Evolutionary conservation across 306 rosid species (phyloP).

Genomic region (peach (Prunus persica)): DNA sequence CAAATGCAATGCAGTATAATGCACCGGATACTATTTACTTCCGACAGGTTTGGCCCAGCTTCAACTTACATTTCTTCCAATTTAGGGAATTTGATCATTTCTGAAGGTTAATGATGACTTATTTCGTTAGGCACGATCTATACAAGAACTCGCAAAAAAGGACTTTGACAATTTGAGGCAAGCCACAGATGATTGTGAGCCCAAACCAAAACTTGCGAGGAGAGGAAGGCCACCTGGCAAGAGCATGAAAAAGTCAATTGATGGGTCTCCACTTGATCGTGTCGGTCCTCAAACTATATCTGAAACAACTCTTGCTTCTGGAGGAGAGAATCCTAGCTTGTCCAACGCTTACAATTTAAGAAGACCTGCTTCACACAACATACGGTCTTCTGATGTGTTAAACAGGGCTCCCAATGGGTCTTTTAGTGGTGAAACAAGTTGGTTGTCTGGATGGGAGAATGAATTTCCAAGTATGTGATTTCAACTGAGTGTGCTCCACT

Average conservation of each 20-base stretch:
- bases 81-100: slow-evolving; percentile 9
- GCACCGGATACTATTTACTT: slow-evolving; percentile 71
- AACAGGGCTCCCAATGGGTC: slow-evolving; percentile 37
- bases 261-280: slow-evolving; percentile 43
- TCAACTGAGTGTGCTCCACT: neutral
- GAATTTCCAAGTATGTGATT: slow-evolving; percentile 73
- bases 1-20: slow-evolving; percentile 94
- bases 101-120: slow-evolving; percentile 11
- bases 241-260: slow-evolving; percentile 47
- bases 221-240: slow-evolving; percentile 97
- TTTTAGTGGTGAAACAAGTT: slow-evolving; percentile 53
- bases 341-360: slow-evolving; percentile 70
- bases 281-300: slow-evolving; percentile 51
- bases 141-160: slow-evolving; percentile 80
- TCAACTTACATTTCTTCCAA: slow-evolving; percentile 9
- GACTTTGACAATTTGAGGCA: slow-evolving; percentile 89
- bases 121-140: slow-evolving; percentile 69
- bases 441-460: slow-evolving; percentile 76
- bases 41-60: slow-evolving; percentile 66
- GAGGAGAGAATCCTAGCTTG: slow-evolving; percentile 53
- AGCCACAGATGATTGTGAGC: slow-evolving; percentile 67
- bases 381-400: slow-evolving; percentile 43
- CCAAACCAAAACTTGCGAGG: slow-evolving; percentile 58
- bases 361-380: slow-evolving; percentile 37
- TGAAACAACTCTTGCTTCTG: slow-evolving; percentile 66